Conservation (phyloP, 768 basidiomycete species). For the Hirschioporus abietinus region DNA sequence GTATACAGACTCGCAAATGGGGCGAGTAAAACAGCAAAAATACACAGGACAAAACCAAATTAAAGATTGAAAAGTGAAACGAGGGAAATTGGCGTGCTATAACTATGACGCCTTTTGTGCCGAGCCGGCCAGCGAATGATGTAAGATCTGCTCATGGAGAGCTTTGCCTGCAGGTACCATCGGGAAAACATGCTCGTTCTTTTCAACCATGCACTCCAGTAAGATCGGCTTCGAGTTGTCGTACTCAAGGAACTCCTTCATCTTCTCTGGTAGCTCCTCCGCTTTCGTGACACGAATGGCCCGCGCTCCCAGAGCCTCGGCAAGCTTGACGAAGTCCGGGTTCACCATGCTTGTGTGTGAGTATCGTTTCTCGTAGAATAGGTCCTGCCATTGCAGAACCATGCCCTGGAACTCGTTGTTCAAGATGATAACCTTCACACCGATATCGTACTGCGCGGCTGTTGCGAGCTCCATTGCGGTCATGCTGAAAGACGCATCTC, state of each 20-base stretch:
- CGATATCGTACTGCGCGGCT: conserved; percentile 85
- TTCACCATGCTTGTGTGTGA: conserved; percentile 95
- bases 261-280: conserved; percentile 84
- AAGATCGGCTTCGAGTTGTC: conserved; percentile 81
- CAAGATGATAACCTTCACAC: conserved; percentile 88
- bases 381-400: conserved; percentile 99
- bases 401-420: conserved; percentile 99
- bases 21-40: not conserved
- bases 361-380: conserved; percentile 96
- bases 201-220: conserved; percentile 85
- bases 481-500: conserved; percentile 98
- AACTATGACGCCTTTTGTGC: conserved; percentile 15
- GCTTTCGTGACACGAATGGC: conserved; percentile 69
- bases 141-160: conserved; percentile 85
- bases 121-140: conserved; percentile 41
- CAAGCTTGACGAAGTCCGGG: conserved; percentile 90
- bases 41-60: not conserved
- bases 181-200: conserved; percentile 84
- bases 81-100: not conserved
- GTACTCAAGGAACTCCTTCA: conserved; percentile 99
- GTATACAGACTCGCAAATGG: not conserved
- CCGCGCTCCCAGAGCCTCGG: conserved; percentile 88
- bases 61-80: not conserved
- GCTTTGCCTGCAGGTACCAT: conserved; percentile 94
- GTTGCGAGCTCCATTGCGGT: conserved; percentile 99